Conservation (phyloP, 768 basidiomycete species). For the Leccinum boreale region DNA sequence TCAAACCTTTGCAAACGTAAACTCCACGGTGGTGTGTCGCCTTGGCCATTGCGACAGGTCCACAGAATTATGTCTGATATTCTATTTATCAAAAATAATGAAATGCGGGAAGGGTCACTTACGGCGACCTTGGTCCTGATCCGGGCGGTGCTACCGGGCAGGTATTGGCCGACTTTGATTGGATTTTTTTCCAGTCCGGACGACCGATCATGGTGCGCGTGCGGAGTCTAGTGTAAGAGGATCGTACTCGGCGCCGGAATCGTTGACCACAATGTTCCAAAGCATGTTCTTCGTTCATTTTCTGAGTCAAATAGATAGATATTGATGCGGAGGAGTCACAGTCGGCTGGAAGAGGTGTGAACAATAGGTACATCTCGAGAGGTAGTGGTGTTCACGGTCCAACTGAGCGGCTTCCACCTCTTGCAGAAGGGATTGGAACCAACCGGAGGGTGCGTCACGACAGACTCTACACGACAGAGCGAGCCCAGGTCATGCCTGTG, state of each 20-base stretch:
- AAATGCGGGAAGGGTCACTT: slow-evolving; percentile 7
- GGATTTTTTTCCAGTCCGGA: slow-evolving; percentile 75
- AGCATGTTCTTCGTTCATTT: slow-evolving; percentile 80
- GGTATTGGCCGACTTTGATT: slow-evolving; percentile 38
- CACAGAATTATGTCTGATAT: slow-evolving; percentile 79
- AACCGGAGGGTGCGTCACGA: slow-evolving; percentile 97
- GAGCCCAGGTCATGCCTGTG: slow-evolving; percentile 76
- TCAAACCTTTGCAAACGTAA: slow-evolving; percentile 79
- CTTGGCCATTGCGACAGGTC: slow-evolving; percentile 72
- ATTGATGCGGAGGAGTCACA: slow-evolving; percentile 64
- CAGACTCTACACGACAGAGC: slow-evolving; percentile 85
- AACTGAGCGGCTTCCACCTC: slow-evolving; percentile 87
- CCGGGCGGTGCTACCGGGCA: slow-evolving; percentile 74
- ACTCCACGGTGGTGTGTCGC: slow-evolving; percentile 58
- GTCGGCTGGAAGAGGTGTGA: slow-evolving; percentile 46
- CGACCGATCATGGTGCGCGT: slow-evolving; percentile 90
- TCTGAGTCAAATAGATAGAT: slow-evolving; percentile 86
- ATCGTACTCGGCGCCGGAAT: slow-evolving; percentile 81
- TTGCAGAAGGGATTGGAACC: slow-evolving; percentile 89
- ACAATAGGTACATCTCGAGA: slow-evolving; percentile 3
- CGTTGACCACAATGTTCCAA: slow-evolving; percentile 89
- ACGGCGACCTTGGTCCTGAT: slow-evolving; percentile 49
- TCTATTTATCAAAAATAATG: not conserved
- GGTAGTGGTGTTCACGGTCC: slow-evolving; percentile 60
- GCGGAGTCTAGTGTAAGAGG: slow-evolving; percentile 79